Evolutionary conservation across 2,329 filamentous ascomycete genomes (phyloP).

Genomic region (Cyphellophora europaea): DNA sequence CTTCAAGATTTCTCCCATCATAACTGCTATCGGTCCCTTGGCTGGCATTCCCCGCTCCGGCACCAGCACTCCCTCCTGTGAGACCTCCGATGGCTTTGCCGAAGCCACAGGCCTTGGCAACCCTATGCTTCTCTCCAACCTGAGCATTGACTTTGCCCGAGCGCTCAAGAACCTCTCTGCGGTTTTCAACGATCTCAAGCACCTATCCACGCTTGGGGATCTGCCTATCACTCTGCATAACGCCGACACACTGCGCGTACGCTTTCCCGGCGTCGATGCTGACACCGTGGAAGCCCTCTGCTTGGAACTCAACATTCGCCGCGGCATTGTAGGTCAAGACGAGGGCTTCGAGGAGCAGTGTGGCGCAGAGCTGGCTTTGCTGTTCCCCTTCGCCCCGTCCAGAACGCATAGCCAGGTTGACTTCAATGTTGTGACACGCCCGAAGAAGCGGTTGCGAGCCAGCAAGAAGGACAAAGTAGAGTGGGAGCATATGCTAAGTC

Average conservation of each 20-base stretch:
- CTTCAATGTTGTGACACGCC: slow-evolving; percentile 24
- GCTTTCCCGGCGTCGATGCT: slow-evolving; percentile 84
- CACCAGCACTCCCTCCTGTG: slow-evolving; percentile 13
- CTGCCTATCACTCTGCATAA: slow-evolving; percentile 68
- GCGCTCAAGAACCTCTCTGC: slow-evolving; percentile 74
- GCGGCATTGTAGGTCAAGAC: slow-evolving; percentile 73
- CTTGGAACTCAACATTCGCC: slow-evolving; percentile 73
- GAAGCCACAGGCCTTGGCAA: slow-evolving; percentile 61
- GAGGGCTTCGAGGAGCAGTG: slow-evolving; percentile 58
- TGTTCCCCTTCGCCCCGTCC: slow-evolving; percentile 77
- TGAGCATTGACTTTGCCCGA: slow-evolving; percentile 81
- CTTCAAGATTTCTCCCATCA: slow-evolving; percentile 78
- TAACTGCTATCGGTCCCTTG: slow-evolving; percentile 76
- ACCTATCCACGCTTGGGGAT: slow-evolving; percentile 68
- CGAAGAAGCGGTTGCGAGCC: slow-evolving; percentile 19
- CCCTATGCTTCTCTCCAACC: slow-evolving; percentile 72
- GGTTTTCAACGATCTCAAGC: slow-evolving; percentile 71
- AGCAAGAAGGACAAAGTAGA: slow-evolving; percentile 35
- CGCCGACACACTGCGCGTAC: slow-evolving; percentile 61
- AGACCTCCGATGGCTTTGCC: slow-evolving; percentile 27
- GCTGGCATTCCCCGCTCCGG: slow-evolving; percentile 25
- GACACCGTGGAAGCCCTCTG: slow-evolving; percentile 74
- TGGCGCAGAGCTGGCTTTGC: slow-evolving; percentile 64
- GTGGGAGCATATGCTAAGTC: slow-evolving; percentile 49
- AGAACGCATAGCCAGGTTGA: slow-evolving; percentile 34